phyloP scores from a whole-genome alignment of 2,329 filamentous ascomycete species.

The Lomentospora prolificans region DNA sequence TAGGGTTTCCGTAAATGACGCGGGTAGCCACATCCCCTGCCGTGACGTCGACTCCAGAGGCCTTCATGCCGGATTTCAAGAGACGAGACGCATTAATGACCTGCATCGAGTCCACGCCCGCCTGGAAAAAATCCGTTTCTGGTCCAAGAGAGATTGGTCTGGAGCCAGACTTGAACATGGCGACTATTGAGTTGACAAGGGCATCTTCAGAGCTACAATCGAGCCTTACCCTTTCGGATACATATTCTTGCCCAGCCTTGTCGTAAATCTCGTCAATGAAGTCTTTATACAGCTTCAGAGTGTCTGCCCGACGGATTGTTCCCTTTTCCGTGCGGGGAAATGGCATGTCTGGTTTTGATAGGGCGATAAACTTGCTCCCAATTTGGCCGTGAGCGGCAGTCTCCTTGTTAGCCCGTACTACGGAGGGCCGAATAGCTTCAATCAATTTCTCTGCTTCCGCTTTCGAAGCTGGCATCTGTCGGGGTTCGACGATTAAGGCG shows the following conservation, averaged over 20 bases:
- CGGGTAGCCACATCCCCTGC: slow-evolving; percentile 14
- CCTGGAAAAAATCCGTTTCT: slow-evolving; percentile 26
- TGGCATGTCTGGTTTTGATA: slow-evolving; percentile 30
- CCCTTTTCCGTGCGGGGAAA: slow-evolving; percentile 36
- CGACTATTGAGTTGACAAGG: slow-evolving; percentile 16
- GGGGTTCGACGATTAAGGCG: slow-evolving; percentile 36
- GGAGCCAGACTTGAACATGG: slow-evolving; percentile 14
- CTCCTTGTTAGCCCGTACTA: slow-evolving; percentile 31
- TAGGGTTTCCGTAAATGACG: slow-evolving; percentile 21
- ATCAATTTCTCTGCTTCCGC: slow-evolving; percentile 21
- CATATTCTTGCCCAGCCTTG: slow-evolving; percentile 13
- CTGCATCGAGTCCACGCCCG: slow-evolving; percentile 30
- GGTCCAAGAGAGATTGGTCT: slow-evolving; percentile 12
- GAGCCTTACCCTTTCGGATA: slow-evolving; percentile 10
- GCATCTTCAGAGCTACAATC: slow-evolving; percentile 16
- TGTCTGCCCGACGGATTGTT: slow-evolving; percentile 29
- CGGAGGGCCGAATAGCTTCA: slow-evolving; percentile 31
- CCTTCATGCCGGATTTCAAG: slow-evolving; percentile 14
- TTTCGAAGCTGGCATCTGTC: slow-evolving; percentile 16
- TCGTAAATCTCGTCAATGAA: slow-evolving; percentile 33
- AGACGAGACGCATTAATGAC: slow-evolving; percentile 19
- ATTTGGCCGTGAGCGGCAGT: slow-evolving; percentile 37
- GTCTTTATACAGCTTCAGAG: slow-evolving; percentile 29
- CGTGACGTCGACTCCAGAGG: slow-evolving; percentile 11
- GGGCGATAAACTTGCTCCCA: slow-evolving; percentile 24